Conservation (phyloP, 75 land plant species). For the Azolla pinnata region DNA sequence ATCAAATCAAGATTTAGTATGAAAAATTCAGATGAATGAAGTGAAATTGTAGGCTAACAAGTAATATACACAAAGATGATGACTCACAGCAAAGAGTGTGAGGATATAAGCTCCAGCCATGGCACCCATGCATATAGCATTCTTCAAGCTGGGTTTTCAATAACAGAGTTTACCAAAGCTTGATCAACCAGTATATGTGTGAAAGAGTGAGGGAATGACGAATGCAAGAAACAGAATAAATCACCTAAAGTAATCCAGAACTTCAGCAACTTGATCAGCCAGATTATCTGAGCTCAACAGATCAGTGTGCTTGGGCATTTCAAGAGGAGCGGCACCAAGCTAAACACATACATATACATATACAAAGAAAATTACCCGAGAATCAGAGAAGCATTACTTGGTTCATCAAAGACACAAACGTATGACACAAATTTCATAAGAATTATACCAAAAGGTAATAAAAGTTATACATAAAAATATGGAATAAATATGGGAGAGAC, state of each 20-base stretch:
- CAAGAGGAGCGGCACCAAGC: no score
- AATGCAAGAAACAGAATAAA: not conserved
- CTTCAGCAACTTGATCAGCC: slow-evolving; percentile 49
- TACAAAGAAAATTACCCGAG: not conserved
- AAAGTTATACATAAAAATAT: no score
- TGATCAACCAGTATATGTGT: not conserved
- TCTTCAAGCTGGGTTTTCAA: slow-evolving; percentile 20
- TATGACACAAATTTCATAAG: no score
- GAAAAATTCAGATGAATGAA: not conserved
- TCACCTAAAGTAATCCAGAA: slow-evolving; percentile 39
- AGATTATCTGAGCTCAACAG: slow-evolving; percentile 32
- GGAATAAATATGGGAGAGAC: no score
- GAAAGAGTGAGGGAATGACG: not conserved
- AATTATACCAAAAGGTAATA: no score
- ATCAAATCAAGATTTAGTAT: no score
- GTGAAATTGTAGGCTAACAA: not conserved
- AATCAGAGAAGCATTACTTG: not conserved
- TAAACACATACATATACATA: slow-evolving; percentile 8
- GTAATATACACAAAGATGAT: not conserved
- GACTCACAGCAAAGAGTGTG: slow-evolving; percentile 27
- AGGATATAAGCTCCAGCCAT: slow-evolving; percentile 48
- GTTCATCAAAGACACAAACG: no score
- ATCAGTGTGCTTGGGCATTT: no score
- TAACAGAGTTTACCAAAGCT: no score
- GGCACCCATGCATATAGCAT: slow-evolving; percentile 44